Base-by-base conservation (phyloP, 2,329 filamentous ascomycete genomes). In the Microcyclospora tardicrescens region DNA sequence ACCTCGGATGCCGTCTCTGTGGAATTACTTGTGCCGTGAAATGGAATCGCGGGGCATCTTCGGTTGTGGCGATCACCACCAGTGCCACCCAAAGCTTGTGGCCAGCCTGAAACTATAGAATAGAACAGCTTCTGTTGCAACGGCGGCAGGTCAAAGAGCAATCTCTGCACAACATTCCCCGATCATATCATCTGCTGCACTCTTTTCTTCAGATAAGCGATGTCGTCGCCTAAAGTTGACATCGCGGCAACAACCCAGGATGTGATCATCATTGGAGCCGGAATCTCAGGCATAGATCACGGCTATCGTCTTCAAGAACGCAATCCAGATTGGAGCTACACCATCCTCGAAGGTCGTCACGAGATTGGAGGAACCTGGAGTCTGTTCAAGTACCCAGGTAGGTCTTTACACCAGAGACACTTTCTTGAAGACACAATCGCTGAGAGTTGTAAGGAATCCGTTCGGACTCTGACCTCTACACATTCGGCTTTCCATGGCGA, bases 301-400 rank as follows among this genome's bases (percentile, higher is more conserved):
- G 81, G 73, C 11, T 85, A 86, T 52, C 74, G 78, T 16, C 42
- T 61, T 6, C 58, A 61, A 41, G 57, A 60, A 34, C 48, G 55
- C 33, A 46, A 77, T 1, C 76, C 79, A 0, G 54, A 64, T 33
- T 61, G 68, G 30, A 71, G 59, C 2, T 86, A 81, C 53, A 67
- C 72, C 10, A 73, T 89, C 16, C 67, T 87, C 12, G 83, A 89
- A 57, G 69, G 67, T 2, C 75, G 83, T 28, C 64, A 69, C 36
- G 62, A 66, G 16, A 65, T 87, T 5, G 83, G 83, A 1, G 83
- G 84, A 1, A 89, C 83, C 0, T 87, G 83, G 83, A 77, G 81
- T 50, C 62, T 86, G 2, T 89, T 85, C 63, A 73, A 69, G 31
- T 89, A 85, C 49, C 82, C 81, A 0, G 53, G 47, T 32, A 32